These are phyloP conservation scores for Ophiostoma triangulosporum DNA, from an alignment of 2,329 filamentous ascomycete species.

Conservation along the genomic window DNA sequence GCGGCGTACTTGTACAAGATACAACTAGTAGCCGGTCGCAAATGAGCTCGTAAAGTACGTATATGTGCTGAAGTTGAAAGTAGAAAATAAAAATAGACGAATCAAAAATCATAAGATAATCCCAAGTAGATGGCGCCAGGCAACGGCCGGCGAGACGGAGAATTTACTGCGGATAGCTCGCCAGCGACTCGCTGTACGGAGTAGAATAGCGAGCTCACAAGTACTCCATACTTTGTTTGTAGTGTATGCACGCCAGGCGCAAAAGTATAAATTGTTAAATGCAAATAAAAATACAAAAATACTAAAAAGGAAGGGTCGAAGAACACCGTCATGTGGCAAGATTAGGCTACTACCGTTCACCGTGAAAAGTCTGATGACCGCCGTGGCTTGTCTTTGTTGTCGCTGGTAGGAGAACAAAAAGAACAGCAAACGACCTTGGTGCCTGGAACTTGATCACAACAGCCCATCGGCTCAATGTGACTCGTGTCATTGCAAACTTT, in stretches of 20 bases:
- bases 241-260: too few species aligned
- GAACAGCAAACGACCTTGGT: neutral
- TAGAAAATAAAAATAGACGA: too few species aligned
- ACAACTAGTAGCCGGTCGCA: too few species aligned
- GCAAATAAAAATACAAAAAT: neutral
- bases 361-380: neutral
- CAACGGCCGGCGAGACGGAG: neutral
- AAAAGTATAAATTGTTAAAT: neutral
- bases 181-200: neutral
- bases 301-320: neutral
- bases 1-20: too few species aligned
- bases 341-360: neutral
- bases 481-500: neutral
- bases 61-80: too few species aligned
- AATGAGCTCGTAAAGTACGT: too few species aligned
- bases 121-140: neutral
- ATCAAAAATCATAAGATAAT: too few species aligned
- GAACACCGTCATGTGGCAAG: neutral
- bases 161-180: conserved; percentile 3
- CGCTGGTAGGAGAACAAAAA: neutral
- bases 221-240: neutral
- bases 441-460: neutral
- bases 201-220: neutral
- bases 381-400: neutral
- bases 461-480: neutral